Evolutionary conservation across 768 basidiomycete species (phyloP).

Genomic region (Russula compacta): DNA sequence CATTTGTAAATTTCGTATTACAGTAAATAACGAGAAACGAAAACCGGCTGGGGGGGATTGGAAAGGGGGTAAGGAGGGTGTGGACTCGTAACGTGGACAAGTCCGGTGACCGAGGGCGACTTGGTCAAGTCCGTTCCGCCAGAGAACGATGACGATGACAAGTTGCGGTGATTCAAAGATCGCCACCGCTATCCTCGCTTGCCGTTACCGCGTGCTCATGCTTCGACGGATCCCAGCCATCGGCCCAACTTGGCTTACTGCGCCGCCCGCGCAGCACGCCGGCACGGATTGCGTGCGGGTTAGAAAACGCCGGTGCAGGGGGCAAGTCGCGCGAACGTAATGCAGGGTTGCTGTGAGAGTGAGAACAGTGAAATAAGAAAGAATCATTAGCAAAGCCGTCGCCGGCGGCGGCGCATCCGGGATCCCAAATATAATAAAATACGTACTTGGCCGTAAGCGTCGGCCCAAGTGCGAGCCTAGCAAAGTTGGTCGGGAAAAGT

Average conservation of each 20-base stretch:
- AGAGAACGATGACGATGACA: not conserved
- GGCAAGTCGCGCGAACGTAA: constrained; percentile 26
- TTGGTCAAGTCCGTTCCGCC: not conserved
- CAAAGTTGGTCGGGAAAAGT: constrained; percentile 76
- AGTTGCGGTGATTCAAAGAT: not conserved
- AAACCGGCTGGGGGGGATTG: no score
- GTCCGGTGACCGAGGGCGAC: not conserved
- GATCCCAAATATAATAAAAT: not conserved
- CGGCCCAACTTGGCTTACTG: constrained; percentile 31
- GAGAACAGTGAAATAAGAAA: not conserved
- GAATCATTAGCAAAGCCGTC: not conserved
- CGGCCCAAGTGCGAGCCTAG: constrained; percentile 53
- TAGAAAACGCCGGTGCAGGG: constrained; percentile 23
- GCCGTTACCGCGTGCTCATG: constrained; percentile 38
- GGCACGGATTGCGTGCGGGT: constrained; percentile 22
- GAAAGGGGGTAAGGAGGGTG: no score
- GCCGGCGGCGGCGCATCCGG: not conserved
- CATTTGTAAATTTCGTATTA: not conserved
- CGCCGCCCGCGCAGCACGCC: constrained; percentile 20
- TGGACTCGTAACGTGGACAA: no score
- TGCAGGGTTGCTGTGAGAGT: constrained; percentile 19
- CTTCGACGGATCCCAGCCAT: constrained; percentile 32
- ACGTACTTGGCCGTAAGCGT: constrained; percentile 50
- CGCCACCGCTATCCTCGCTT: constrained; percentile 29
- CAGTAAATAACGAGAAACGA: not conserved